Percentiles rank a stretch among this genome's conserved stretches.
Evolutionary conservation across 306 rosid genomes (phyloP).

Genomic region (Trichosanthes truncata): DNA sequence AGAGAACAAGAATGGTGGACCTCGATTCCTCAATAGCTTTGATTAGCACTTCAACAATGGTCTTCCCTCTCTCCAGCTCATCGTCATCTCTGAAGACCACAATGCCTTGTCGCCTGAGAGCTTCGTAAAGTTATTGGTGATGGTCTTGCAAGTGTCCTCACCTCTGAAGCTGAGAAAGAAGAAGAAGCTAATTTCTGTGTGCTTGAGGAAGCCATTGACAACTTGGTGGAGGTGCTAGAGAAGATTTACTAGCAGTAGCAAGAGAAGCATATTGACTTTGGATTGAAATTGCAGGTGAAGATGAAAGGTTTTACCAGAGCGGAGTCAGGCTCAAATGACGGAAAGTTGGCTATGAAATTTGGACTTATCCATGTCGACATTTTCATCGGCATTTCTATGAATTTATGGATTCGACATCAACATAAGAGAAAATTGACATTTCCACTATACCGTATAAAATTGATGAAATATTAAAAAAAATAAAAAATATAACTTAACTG

Average conservation of each 20-base stretch:
- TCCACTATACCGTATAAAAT: too few relatives aligned
- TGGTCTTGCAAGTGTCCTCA: background rate
- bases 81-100: slow-evolving; percentile 8
- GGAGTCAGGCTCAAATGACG: too few relatives aligned
- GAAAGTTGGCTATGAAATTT: too few relatives aligned
- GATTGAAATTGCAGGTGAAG: too few relatives aligned
- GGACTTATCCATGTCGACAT: too few relatives aligned
- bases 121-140: background rate
- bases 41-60: background rate
- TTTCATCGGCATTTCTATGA: too few relatives aligned
- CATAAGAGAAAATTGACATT: too few relatives aligned
- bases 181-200: background rate
- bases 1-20: background rate
- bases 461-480: too few relatives aligned
- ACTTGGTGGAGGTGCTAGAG: background rate
- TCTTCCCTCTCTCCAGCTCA: slow-evolving; percentile 5
- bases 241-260: background rate
- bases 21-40: background rate
- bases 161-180: slow-evolving; percentile 9
- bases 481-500: too few relatives aligned
- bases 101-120: background rate
- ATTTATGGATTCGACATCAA: too few relatives aligned
- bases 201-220: background rate
- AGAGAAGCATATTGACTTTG: background rate
- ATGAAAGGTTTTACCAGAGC: too few relatives aligned